Percentiles rank a stretch among this genome's conserved stretches.
These are phyloP conservation scores for Lophiotrema nucula DNA, from an alignment of 495 filamentous ascomycete species.

Conservation along the genomic window DNA sequence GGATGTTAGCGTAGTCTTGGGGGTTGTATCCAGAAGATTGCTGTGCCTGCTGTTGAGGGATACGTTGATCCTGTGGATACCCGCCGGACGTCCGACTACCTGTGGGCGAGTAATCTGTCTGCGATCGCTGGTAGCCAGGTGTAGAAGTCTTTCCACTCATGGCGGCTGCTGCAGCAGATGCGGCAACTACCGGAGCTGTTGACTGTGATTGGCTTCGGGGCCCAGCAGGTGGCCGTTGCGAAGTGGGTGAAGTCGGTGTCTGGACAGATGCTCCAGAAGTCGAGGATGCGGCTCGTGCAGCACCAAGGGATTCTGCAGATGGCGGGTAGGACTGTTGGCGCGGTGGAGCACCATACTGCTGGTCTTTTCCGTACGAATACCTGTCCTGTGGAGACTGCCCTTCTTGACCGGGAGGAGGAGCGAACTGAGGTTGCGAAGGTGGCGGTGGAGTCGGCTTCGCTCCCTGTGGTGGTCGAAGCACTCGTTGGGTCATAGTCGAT, in stretches of 20 bases:
- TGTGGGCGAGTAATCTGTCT: conserved; percentile 46
- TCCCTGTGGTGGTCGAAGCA: conserved; percentile 57
- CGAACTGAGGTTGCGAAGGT: conserved; percentile 37
- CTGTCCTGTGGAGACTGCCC: conserved; percentile 43
- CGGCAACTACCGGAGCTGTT: conserved; percentile 40
- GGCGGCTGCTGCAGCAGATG: conserved; percentile 49
- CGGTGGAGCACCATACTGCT: conserved; percentile 41
- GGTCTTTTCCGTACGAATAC: conserved; percentile 50
- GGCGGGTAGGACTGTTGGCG: conserved; percentile 43
- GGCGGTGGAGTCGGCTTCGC: conserved; percentile 42
- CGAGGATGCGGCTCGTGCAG: conserved; percentile 48
- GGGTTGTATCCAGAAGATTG: conserved; percentile 32
- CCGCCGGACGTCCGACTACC: conserved; percentile 22
- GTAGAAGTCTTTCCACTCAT: conserved; percentile 44
- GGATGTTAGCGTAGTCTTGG: conserved; percentile 33
- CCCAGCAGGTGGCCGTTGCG: conserved; percentile 43
- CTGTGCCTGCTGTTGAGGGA: conserved; percentile 22
- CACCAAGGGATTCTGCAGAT: conserved; percentile 45
- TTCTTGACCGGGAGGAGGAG: conserved; percentile 43
- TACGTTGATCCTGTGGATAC: conserved; percentile 26
- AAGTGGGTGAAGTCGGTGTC: conserved; percentile 41
- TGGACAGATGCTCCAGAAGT: conserved; percentile 19
- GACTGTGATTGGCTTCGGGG: conserved; percentile 47
- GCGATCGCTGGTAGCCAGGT: conserved; percentile 43
- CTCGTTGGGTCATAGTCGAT: conserved; percentile 62